Percentiles rank a stretch among this genome's conserved stretches.
Evolutionary conservation across 306 rosid species (phyloP).

Genomic region (Cyamopsis tetragonoloba): DNA sequence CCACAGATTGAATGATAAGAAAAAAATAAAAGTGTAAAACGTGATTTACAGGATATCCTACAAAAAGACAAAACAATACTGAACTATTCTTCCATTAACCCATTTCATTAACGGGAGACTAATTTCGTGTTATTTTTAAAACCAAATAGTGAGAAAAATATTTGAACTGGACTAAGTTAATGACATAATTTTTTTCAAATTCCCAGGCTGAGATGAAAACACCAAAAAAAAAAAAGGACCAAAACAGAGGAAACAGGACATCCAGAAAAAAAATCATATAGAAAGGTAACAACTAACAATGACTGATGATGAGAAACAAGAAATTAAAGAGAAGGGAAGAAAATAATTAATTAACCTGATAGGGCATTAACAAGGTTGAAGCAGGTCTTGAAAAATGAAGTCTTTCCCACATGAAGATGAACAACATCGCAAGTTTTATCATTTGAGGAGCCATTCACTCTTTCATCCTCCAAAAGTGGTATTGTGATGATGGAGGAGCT

Average conservation of each 20-base stretch:
- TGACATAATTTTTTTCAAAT: too few relatives aligned
- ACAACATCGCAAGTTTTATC: neutral
- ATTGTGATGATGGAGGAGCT: neutral
- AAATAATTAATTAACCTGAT: slow-evolving; percentile 29
- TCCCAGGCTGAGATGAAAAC: neutral
- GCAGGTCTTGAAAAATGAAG: slow-evolving; percentile 33
- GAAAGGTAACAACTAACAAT: too few relatives aligned
- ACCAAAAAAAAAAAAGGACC: neutral
- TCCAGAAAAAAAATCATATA: too few relatives aligned
- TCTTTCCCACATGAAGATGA: neutral
- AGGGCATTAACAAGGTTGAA: slow-evolving; percentile 37
- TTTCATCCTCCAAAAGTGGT: slow-evolving; percentile 22
- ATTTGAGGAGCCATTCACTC: neutral
- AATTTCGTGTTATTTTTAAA: too few relatives aligned
- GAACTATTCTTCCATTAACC: too few relatives aligned
- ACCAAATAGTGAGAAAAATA: too few relatives aligned
- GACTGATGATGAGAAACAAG: neutral
- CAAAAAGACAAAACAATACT: too few relatives aligned
- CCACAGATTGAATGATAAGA: too few relatives aligned
- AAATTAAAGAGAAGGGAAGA: neutral
- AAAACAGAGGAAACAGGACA: neutral
- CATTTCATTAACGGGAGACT: too few relatives aligned
- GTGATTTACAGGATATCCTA: too few relatives aligned
- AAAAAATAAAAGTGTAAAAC: too few relatives aligned
- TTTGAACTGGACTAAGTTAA: too few relatives aligned